Evolutionary conservation across 495 filamentous ascomycete genomes (phyloP), one percentile per base, ranked within the genome.

Genomic region (Lophiostoma macrostomum): DNA sequence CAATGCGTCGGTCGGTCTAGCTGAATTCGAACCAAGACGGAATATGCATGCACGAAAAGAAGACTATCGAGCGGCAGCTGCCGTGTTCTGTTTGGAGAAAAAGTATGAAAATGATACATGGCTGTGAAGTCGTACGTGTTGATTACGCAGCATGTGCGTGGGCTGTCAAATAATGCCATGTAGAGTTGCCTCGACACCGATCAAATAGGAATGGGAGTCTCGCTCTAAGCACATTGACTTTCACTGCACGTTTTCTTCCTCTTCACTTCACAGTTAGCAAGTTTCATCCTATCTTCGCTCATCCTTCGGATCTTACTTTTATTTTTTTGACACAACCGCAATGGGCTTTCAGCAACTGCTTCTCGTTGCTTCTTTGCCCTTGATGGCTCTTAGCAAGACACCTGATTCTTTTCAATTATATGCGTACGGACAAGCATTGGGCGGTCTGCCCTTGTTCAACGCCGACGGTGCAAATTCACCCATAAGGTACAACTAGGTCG

Each of bases 361-460:
- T 18, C 32, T 49, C 18, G n/a, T 49, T 11, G 30, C 45, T 37
- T 49, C 45, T 30, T n/a, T 36, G 16, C 19, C 32, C 10, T 27
- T 49, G 14, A 27, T 38, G 22, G 43, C 43, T 8, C 22, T 46
- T 14, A 29, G 43, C n/a, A 29, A 25, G 43, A 34, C 28, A 11
- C 16, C 43, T 16, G 27, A 32, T 16, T 2, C 16, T 13, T 49
- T 49, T 32, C 4, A 49, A 16, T 23, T 49, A 6, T 49, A 19
- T 28, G 45, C 18, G 4, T 49, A 49, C 28, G 45, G 31, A 3
- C 18, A n/a, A 11, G 14, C 2, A 4, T 12, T 49, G 10, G 45
- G 45, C 14, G 45, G 45, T 5, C 45, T 23, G 20, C n/a, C 16
- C 7, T 2, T 49, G 30, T 49, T 49, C 23, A 14, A 36, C 28